A percentile compares a stretch with the other conserved stretches of the same genome.
phyloP scores from a whole-genome alignment of 257 asterid species.

The Craterostigma plantagineum region DNA sequence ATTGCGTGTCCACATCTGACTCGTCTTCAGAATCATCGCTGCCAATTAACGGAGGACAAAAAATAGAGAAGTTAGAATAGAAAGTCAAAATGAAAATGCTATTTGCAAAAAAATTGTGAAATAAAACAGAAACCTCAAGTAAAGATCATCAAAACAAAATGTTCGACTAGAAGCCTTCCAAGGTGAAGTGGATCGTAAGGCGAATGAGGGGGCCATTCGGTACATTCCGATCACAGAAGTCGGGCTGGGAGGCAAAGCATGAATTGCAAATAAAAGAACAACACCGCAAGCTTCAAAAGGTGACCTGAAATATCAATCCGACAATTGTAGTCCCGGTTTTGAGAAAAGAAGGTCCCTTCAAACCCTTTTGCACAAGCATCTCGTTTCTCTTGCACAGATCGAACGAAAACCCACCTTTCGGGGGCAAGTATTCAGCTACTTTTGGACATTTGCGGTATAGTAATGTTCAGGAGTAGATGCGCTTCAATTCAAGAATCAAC shows the following conservation, averaged over 20 bases:
- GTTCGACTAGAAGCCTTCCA: conserved; percentile 28
- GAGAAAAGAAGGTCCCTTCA: conserved; percentile 38
- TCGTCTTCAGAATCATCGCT: conserved; percentile 51
- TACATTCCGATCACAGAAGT: no score
- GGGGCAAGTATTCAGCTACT: conserved; percentile 12
- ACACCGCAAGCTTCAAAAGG: not conserved
- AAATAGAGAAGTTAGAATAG: conserved; percentile 1
- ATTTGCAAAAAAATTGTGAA: conserved; percentile 3
- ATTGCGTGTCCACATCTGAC: conserved; percentile 17
- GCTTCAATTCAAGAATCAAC: not conserved
- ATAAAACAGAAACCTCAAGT: not conserved
- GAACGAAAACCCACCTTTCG: conserved; percentile 60
- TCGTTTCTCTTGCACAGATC: conserved; percentile 80
- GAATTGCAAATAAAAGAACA: not conserved
- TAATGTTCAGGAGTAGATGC: no score
- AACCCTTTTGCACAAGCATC: conserved; percentile 71
- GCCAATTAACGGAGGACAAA: conserved; percentile 15
- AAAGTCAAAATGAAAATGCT: not conserved
- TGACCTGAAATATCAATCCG: conserved; percentile 65
- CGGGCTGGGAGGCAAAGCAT: no score
- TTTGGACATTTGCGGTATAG: conserved; percentile 39
- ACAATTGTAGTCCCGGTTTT: conserved; percentile 96
- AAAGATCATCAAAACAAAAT: conserved; percentile 40
- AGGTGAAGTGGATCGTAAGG: no score
- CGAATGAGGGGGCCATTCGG: no score